Conservation (phyloP, 257 asterid genomes). For the Rauvolfia tetraphylla region DNA sequence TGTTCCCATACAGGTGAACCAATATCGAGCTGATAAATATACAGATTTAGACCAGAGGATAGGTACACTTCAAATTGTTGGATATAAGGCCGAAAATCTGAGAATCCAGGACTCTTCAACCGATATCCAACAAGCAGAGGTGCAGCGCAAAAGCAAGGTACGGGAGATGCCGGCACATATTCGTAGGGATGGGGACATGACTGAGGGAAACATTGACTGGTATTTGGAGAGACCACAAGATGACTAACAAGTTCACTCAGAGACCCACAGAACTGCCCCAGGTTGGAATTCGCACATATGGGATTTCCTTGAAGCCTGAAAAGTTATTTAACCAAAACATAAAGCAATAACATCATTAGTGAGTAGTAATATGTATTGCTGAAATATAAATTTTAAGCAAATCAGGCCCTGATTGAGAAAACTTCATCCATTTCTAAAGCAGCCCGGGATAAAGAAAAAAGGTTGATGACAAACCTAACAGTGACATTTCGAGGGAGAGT, state of each 20-base stretch:
- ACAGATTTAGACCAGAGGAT: conserved; percentile 51
- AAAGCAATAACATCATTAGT: conserved; percentile 4
- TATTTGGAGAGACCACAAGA: conserved; percentile 23
- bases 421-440: not conserved
- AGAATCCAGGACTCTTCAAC: conserved; percentile 88
- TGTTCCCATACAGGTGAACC: conserved; percentile 56
- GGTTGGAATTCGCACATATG: conserved; percentile 39
- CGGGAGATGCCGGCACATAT: conserved; percentile 53
- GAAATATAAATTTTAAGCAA: not conserved
- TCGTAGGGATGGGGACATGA: conserved; percentile 62
- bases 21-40: conserved; percentile 56
- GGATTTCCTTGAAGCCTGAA: conserved; percentile 91
- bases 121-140: conserved; percentile 83
- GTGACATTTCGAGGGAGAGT: conserved; percentile 51
- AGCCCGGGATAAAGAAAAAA: conserved; percentile 9
- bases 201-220: conserved; percentile 36
- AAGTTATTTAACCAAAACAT: not conserved
- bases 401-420: not conserved
- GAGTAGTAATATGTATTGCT: not conserved
- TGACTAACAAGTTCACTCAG: conserved; percentile 36
- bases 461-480: conserved; percentile 52
- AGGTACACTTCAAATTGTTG: conserved; percentile 49
- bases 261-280: conserved; percentile 45
- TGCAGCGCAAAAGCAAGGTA: conserved; percentile 66
- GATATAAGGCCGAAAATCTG: conserved; percentile 57